These are phyloP conservation scores for Nemania sp. DNA, from an alignment of 2,329 filamentous ascomycete genomes.

Conservation along the genomic window DNA sequence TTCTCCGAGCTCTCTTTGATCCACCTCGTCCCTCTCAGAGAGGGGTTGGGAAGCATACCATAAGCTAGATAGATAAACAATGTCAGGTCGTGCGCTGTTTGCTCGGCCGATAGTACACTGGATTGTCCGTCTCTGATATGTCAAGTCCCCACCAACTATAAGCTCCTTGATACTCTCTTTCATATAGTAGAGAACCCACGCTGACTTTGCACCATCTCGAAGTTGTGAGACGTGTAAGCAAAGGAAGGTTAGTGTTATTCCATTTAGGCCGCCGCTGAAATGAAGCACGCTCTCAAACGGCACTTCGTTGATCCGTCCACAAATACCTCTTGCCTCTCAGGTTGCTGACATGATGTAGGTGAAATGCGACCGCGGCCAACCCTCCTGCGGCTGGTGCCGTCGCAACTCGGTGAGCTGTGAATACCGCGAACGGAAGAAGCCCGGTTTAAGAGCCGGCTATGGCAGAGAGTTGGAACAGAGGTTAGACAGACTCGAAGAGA, in stretches of 20 bases:
- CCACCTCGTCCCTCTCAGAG: background rate
- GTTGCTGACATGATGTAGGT: constrained; percentile 49
- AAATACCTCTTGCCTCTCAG: background rate
- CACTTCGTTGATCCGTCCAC: background rate
- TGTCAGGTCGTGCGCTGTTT: background rate
- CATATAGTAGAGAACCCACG: constrained; percentile 22
- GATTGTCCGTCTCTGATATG: constrained; percentile 24
- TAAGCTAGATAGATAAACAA: background rate
- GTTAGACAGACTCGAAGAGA: constrained; percentile 69
- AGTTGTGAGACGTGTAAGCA: constrained; percentile 80
- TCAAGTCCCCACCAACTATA: constrained; percentile 7
- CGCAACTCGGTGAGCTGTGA: constrained; percentile 66
- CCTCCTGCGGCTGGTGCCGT: constrained; percentile 69
- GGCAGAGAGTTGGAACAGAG: constrained; percentile 74
- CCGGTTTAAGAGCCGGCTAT: constrained; percentile 67
- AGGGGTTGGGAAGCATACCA: background rate
- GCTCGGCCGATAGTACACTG: background rate
- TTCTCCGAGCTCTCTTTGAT: background rate
- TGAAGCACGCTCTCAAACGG: background rate
- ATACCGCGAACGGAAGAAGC: constrained; percentile 71
- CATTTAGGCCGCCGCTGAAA: background rate
- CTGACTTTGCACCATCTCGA: constrained; percentile 43
- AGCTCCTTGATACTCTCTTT: constrained; percentile 3
- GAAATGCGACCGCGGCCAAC: constrained; percentile 76
- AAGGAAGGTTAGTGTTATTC: constrained; percentile 63